phyloP scores from a whole-genome alignment of 306 rosid species.

The Trifolium fragiferum region DNA sequence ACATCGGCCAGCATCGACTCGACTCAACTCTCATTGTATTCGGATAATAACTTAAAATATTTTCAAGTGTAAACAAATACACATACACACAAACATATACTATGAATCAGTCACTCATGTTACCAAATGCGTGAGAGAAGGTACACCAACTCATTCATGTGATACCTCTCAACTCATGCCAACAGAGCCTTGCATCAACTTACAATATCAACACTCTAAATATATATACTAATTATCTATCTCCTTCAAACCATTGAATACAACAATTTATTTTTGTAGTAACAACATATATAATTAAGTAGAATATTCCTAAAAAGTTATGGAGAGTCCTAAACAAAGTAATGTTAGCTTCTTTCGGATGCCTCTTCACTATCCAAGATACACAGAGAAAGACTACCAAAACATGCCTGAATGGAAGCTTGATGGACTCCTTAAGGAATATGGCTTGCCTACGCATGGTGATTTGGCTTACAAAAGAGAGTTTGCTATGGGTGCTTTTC shows the following conservation, averaged over 20 bases:
- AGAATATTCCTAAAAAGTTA: no score
- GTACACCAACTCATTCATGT: constrained; percentile 70
- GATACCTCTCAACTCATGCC: constrained; percentile 52
- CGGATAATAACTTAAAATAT: neutral
- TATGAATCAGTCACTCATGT: constrained; percentile 5
- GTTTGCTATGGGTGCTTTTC: constrained; percentile 83
- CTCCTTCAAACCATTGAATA: neutral
- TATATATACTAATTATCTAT: neutral
- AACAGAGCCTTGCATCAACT: constrained; percentile 46
- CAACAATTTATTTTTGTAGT: neutral
- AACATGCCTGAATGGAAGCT: constrained; percentile 87
- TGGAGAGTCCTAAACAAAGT: constrained; percentile 36
- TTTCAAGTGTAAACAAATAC: neutral
- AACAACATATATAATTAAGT: neutral
- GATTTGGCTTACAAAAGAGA: constrained; percentile 73
- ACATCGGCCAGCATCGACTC: no score
- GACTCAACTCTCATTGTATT: no score
- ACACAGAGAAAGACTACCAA: constrained; percentile 67
- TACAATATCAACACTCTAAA: neutral
- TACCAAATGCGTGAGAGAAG: constrained; percentile 51
- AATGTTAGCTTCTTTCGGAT: constrained; percentile 60
- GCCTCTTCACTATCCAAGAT: constrained; percentile 85
- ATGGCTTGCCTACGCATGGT: constrained; percentile 67
- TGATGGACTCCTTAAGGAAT: constrained; percentile 66
- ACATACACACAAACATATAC: neutral